These are phyloP conservation scores for Cystobasidium sp. DNA, from an alignment of 1,284 basidiomycete genomes.

Conservation along the genomic window DNA sequence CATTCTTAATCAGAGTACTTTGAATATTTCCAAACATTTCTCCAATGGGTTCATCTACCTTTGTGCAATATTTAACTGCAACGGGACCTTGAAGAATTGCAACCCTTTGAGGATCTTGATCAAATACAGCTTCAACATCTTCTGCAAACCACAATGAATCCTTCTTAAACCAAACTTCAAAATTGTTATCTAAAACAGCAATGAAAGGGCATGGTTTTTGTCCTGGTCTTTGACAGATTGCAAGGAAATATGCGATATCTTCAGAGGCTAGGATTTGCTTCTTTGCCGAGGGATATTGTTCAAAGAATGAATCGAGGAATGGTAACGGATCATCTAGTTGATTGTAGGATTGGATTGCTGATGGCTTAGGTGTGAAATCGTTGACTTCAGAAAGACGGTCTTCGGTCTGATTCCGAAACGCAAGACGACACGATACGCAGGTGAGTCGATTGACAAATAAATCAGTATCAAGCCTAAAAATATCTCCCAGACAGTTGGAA, in stretches of 20 bases:
- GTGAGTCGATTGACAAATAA: not conserved
- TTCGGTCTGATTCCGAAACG: slow-evolving; percentile 64
- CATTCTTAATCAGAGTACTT: slow-evolving; percentile 72
- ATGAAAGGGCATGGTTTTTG: slow-evolving; percentile 99
- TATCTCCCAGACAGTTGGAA: not conserved
- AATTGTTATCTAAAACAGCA: slow-evolving; percentile 88
- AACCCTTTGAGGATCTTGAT: slow-evolving; percentile 96
- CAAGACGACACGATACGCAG: not conserved
- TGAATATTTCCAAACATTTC: slow-evolving; percentile 90
- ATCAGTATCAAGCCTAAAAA: not conserved
- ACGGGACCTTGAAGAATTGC: slow-evolving; percentile 97
- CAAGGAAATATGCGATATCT: slow-evolving; percentile 93
- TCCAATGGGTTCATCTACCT: slow-evolving; percentile 88
- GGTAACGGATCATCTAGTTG: slow-evolving; percentile 78
- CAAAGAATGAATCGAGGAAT: slow-evolving; percentile 83
- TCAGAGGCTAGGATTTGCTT: slow-evolving; percentile 90
- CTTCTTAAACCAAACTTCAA: slow-evolving; percentile 99
- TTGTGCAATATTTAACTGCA: slow-evolving; percentile 81
- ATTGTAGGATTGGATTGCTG: slow-evolving; percentile 85
- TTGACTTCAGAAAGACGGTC: slow-evolving; percentile 96
- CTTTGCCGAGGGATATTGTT: slow-evolving; percentile 77
- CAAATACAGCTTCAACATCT: slow-evolving; percentile 97
- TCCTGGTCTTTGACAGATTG: slow-evolving; percentile 88
- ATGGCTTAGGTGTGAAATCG: slow-evolving; percentile 73
- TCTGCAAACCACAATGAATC: slow-evolving; percentile 76